Evolutionary conservation across 2,329 filamentous ascomycete species (phyloP), one percentile per base, ranked within the genome.

Genomic region (Ceratocystis diversiconidia): DNA sequence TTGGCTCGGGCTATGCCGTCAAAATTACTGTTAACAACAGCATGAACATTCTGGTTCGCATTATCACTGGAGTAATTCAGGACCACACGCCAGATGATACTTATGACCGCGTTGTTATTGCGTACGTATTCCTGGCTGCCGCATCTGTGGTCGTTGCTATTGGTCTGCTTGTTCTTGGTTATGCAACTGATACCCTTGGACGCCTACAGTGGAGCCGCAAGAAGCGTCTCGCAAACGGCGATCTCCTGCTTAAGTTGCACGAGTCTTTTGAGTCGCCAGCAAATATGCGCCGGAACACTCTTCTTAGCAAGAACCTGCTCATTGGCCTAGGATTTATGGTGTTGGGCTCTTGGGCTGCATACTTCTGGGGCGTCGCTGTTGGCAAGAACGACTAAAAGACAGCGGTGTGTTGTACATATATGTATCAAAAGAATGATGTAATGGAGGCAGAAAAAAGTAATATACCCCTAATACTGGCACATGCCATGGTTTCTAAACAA

Each of bases 21-120:
- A 86, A 86, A 67, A 79, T 85, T 44, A 80, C 80, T 25, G 81
- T 85, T 70, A 85, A 85, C 70, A 86, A 86, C 71, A 79, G 78
- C 36, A 85, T 85, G 80, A 83, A 77, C 67, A 84, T 85, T 67
- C 81, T 85, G 63, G 75, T 85, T 0, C 76, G 81, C 0, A 79
- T 85, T 55, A 74, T 84, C 22, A 79, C 81, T 0, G 82, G 82
- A 0, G 79, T 79, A 0, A 78, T 86, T 0, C 83, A 86, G 68
- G 84, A 86, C 65, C 74, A 74, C 2, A 66, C 65, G 17, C 81
- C 84, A 63, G 70, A 82, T 63, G 76, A 84, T 68, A 80, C 77
- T 0, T 86, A 86, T 68, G 73, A 79, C 61, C 76, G 77, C 1
- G 82, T 84, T 0, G 77, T 82, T 0, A 75, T 82, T 1, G 75